These are phyloP conservation scores for Coemansia sp. DNA, from an alignment of 192 early-diverging fungal genomes.

Conservation along the genomic window DNA sequence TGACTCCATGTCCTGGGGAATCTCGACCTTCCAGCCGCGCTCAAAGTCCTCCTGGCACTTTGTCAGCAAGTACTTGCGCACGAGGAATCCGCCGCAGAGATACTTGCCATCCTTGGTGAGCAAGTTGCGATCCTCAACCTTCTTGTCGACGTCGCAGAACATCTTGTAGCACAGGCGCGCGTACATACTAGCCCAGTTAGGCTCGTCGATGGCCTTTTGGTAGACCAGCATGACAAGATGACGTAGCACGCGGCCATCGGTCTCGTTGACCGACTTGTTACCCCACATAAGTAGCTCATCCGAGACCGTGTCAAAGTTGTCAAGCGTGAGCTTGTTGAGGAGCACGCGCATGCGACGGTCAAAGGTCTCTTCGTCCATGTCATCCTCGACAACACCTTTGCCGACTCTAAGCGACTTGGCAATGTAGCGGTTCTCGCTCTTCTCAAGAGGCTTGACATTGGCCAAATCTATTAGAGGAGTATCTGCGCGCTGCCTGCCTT, in stretches of 20 bases:
- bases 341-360: conserved; percentile 82
- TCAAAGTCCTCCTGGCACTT: conserved; percentile 97
- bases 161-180: too few species aligned
- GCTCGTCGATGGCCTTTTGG: conserved; percentile 95
- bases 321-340: conserved; percentile 96
- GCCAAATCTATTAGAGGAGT: conserved; percentile 32
- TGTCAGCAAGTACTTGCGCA: conserved; percentile 91
- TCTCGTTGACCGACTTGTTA: conserved; percentile 68
- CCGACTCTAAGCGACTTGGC: conserved; percentile 32
- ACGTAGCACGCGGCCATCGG: conserved; percentile 72
- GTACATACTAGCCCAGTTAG: conserved; percentile 86
- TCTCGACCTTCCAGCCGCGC: conserved; percentile 81
- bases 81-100: conserved; percentile 65
- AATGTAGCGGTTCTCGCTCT: conserved; percentile 84
- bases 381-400: conserved; percentile 54
- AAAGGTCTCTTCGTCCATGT: conserved; percentile 61
- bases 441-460: conserved; percentile 77
- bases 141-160: too few species aligned
- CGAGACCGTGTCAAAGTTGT: conserved; percentile 89
- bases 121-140: conserved; percentile 55
- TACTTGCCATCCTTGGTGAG: conserved; percentile 57
- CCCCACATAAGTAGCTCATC: conserved; percentile 81
- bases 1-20: conserved; percentile 73
- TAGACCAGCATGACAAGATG: conserved; percentile 86
- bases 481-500: conserved; percentile 22